Evolutionary conservation across 306 rosid species (phyloP), one percentile per base, ranked within the genome.

Genomic region (Nissolia schottii): DNA sequence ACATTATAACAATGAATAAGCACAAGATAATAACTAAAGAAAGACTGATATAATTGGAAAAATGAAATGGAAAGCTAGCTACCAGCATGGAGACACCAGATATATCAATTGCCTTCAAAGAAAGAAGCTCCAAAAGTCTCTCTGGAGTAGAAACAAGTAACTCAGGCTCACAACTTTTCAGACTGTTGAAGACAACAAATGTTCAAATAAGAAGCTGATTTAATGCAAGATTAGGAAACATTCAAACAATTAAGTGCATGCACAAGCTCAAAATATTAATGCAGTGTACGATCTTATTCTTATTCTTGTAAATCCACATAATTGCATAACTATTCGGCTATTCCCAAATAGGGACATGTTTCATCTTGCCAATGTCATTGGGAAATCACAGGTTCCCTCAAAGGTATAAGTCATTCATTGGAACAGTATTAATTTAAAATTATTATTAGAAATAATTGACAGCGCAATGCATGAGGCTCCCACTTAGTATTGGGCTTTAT

Each of bases 101-200:
- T 75, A 94, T 87, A 78, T 94, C 96, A 70, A 94, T 66, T 16
- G 97, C 97, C 82, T 91, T 81, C 84, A 66, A 50, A n/a, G 90
- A 78, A 71, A 91, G 85, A 74, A 94, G 96, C 82, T 91, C 91
- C 86, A 91, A 62, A 60, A 94, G 96, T 81, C 99, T 94, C 88
- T 85, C 99, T 37, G 99, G 95, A 62, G 99, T 91, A 73, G 97
- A 65, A 73, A 94, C 89, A 64, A 94, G 90, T 73, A 94, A 85
- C 85, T 94, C 98, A 60, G 98, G 98, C 78, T 94, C 98, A 31
- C 97, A 91, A 83, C 85, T 86, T 80, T 78, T 86, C 73, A 91
- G 77, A 56, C 99, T 94, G 84, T 79, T 66, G 31, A 58, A 75
- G 61, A 73, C 31, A 67, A 50, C 28, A 79, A 51, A 64, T n/a